Base-by-base conservation (phyloP, 768 basidiomycete genomes). In the Suillus bovinus region DNA sequence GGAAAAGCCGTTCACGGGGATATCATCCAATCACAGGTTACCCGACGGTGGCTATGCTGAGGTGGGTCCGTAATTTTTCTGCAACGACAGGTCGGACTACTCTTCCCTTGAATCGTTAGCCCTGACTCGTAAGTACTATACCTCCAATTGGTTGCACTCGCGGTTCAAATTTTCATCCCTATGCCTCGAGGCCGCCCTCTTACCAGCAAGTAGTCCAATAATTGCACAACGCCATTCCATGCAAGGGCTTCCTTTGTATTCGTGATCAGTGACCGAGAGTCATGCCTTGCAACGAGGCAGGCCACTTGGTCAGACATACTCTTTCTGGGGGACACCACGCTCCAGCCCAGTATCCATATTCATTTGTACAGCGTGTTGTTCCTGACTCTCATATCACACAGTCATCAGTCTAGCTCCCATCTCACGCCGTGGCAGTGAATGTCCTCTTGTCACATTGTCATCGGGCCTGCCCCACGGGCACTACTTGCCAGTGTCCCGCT, bases 1-100 rank as follows among this genome's bases (percentile, higher is more conserved):
- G 33, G 33, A 34, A 29, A 50, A 50, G 49, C 49, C 27, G 49
- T 50, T 50, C 49, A 50, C 34, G 59, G 36, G 58, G 34, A 14
- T 60, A 61, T 61, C 60, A 16, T 61, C 60, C 60, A 61, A 61
- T 61, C 55, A 61, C 16, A 61, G 3, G 27, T 61, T 61, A 61
- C 54, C 60, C 53, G 60, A 61, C 13, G 9, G 55, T 58, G 55
- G 60, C 60, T 61, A n/a, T 61, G 60, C n/a, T 7, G 3, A 29
- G 49, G 49, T 31, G 20, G 49, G 29, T 31, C 29, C 49, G 49
- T 52, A 52, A 52, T 20, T 29, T 34, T 22, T 8, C 33, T 22
- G 16, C 16, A 11, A 24, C 46, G 24, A 47, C 27, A 50, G 22
- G 22, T 55, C 54, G 34, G 53, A n/a, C 2, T n/a, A 4, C 34